phyloP scores from a whole-genome alignment of 257 asterid species.

The Nyctanthes arbortristis region DNA sequence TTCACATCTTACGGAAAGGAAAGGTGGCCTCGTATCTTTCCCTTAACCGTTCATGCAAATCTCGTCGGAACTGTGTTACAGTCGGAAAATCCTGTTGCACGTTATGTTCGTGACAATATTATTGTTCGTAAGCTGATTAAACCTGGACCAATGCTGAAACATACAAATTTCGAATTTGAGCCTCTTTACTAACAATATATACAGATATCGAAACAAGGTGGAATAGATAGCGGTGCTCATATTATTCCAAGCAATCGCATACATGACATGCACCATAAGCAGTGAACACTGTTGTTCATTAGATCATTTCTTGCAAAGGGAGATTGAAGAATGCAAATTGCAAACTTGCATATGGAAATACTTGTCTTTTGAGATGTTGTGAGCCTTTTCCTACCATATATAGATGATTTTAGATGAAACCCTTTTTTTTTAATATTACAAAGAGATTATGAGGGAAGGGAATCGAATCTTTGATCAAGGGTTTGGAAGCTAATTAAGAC shows the following conservation, averaged over 20 bases:
- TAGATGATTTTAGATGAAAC: no score
- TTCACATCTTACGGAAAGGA: constrained; percentile 56
- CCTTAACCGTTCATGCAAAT: constrained; percentile 59
- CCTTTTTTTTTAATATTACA: no score
- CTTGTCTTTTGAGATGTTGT: no score
- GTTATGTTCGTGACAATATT: constrained; percentile 59
- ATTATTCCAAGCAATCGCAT: no score
- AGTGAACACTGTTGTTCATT: no score
- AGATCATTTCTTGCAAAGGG: no score
- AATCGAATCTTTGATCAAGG: no score
- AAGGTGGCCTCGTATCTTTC: constrained; percentile 69
- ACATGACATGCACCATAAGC: no score
- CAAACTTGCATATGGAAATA: background rate
- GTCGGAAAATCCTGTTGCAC: constrained; percentile 57
- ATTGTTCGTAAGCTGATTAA: constrained; percentile 62
- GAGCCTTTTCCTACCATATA: no score
- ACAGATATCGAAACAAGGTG: background rate
- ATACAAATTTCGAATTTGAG: constrained; percentile 64
- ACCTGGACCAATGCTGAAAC: constrained; percentile 66
- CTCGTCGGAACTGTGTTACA: constrained; percentile 64
- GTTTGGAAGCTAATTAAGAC: no score
- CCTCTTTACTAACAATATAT: constrained; percentile 24
- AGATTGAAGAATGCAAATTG: background rate
- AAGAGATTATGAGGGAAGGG: no score
- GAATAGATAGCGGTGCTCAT: no score